Conservation (phyloP, 1,284 basidiomycete species). For the Cystobasidium slooffiae region DNA sequence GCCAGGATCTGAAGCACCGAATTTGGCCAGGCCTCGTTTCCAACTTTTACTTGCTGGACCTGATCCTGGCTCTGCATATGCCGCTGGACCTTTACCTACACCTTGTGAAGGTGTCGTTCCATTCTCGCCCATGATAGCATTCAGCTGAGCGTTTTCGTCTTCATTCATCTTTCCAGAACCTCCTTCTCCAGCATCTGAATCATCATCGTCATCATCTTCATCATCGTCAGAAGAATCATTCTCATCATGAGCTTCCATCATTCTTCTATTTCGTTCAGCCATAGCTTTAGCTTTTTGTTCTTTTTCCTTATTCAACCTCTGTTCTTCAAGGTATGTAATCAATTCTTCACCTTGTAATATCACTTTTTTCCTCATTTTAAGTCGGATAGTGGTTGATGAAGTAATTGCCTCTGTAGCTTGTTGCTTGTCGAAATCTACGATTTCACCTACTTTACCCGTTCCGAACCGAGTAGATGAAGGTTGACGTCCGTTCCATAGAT, state of each 20-base stretch:
- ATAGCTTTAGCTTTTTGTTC: slow-evolving; percentile 85
- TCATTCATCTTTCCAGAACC: slow-evolving; percentile 55
- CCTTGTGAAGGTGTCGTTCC: slow-evolving; percentile 30
- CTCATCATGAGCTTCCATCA: slow-evolving; percentile 78
- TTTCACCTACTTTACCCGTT: slow-evolving; percentile 81
- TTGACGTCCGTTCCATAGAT: slow-evolving; percentile 83
- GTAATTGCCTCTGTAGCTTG: slow-evolving; percentile 30
- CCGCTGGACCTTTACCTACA: slow-evolving; percentile 14
- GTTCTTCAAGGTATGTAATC: slow-evolving; percentile 75
- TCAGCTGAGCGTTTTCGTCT: slow-evolving; percentile 68
- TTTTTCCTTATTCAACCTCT: slow-evolving; percentile 79
- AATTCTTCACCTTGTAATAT: slow-evolving; percentile 74
- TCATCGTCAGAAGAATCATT: slow-evolving; percentile 66
- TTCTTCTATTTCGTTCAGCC: slow-evolving; percentile 76
- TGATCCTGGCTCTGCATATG: slow-evolving; percentile 32
- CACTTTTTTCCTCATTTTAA: slow-evolving; percentile 82
- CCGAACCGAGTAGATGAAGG: slow-evolving; percentile 75
- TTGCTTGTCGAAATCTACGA: slow-evolving; percentile 73
- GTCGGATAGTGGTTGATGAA: slow-evolving; percentile 23
- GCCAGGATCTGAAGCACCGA: slow-evolving; percentile 57
- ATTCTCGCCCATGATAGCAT: slow-evolving; percentile 63
- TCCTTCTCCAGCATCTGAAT: slow-evolving; percentile 14
- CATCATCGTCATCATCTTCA: slow-evolving; percentile 58
- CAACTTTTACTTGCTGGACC: slow-evolving; percentile 48
- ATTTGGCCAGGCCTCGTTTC: slow-evolving; percentile 59